Base-by-base conservation (phyloP, 2,329 filamentous ascomycete genomes). In the Stemphylium vesicarium region DNA sequence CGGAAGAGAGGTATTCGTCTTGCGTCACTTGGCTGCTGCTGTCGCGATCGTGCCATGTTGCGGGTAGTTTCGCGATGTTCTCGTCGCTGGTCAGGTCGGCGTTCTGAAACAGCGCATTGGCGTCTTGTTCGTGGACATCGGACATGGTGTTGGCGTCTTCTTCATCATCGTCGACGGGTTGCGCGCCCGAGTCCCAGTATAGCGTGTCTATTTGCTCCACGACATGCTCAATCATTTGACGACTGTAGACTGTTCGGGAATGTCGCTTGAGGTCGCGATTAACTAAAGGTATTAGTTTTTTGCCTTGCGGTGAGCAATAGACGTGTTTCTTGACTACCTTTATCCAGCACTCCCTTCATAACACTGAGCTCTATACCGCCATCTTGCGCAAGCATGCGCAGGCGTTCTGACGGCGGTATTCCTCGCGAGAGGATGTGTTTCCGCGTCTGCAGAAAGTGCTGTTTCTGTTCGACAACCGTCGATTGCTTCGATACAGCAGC, bases 131-230 rank as follows among this genome's bases (percentile, higher is more conserved):
- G 12, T 50, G 47, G 4, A 75, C 76, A 12, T 77, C 75, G 5
- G 55, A 42, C 15, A 74, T 74, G 4, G 64, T 62, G 0, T 62
- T 36, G 4, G 51, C 55, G 13, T 69, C 66, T n/a, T 31, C 46
- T 8, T 53, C 56, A 4, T 65, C 64, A 4, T 60, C 54, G 22
- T 65, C 63, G n/a, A 59, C 16, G 8, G 60, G 75, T 18, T 74
- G 75, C 12, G 71, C 78, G 5, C 77, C 81, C 1, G 77, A 76
- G 37, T 78, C 76, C 72, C 82, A 82, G 71, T 91, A 91, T 39
- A 89, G 76, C 42, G 76, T 75, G 73, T 90, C 87, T 37, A 92
- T 85, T 76, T 92, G 88, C 77, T 90, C 88, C 2, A 88, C 88
- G 15, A 91, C 83, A 65, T 90, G 87, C 32, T 88, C 83, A 46